A percentile compares a stretch with the other conserved stretches of the same genome.
Conservation (phyloP, 164 flowering plant species). For the Liriodendron chinense region DNA sequence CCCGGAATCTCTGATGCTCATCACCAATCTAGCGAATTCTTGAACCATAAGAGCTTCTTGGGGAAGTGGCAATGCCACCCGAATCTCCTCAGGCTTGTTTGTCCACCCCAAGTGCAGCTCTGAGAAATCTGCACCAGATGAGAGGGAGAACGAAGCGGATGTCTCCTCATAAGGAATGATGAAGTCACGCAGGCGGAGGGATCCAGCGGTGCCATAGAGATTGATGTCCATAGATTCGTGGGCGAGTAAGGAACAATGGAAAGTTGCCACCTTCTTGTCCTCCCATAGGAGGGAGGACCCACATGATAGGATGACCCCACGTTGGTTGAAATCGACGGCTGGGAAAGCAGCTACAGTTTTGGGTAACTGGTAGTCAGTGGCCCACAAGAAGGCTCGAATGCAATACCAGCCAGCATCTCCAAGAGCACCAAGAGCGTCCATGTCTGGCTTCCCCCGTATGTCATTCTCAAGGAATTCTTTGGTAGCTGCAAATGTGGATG, state of each 20-base stretch:
- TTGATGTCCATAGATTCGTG: slow-evolving; percentile 28
- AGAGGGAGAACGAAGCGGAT: slow-evolving; percentile 14
- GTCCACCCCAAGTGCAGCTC: slow-evolving; percentile 26
- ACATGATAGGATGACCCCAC: slow-evolving; percentile 36
- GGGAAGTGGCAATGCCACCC: slow-evolving; percentile 26
- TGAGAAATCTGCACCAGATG: slow-evolving; percentile 2
- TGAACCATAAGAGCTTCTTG: slow-evolving; percentile 41
- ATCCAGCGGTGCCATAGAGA: slow-evolving; percentile 23
- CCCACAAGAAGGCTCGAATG: slow-evolving; percentile 40
- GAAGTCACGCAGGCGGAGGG: slow-evolving; percentile 27
- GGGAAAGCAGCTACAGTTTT: slow-evolving; percentile 32
- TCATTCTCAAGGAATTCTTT: slow-evolving; percentile 29
- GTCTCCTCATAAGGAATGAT: slow-evolving; percentile 29
- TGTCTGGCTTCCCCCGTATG: slow-evolving; percentile 38
- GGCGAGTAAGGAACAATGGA: slow-evolving; percentile 36
- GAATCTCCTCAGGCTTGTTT: slow-evolving; percentile 14
- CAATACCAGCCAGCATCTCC: slow-evolving; percentile 53
- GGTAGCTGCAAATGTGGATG: slow-evolving; percentile 15
- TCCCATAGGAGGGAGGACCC: slow-evolving; percentile 33
- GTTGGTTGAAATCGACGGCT: slow-evolving; percentile 21
- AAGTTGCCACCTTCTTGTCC: slow-evolving; percentile 35
- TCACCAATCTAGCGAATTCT: slow-evolving; percentile 28
- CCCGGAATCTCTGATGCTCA: slow-evolving; percentile 13
- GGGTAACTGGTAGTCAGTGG: slow-evolving; percentile 34
- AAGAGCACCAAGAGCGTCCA: slow-evolving; percentile 42